phyloP scores from a whole-genome alignment of 2,329 filamentous ascomycete species.

The Boeremia exigua region DNA sequence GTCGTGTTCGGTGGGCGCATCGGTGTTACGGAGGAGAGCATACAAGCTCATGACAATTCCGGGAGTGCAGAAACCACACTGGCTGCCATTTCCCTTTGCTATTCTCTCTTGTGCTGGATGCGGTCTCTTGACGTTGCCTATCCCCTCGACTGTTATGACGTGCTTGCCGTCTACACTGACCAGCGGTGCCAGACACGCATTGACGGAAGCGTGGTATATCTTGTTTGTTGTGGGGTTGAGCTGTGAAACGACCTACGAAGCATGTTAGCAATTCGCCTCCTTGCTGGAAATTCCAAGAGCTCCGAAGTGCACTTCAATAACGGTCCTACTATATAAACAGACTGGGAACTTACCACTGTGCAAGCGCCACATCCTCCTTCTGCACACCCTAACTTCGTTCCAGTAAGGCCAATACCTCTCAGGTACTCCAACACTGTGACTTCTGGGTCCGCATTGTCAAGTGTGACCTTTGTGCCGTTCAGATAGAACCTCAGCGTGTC shows the following conservation, averaged over 20 bases:
- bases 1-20: constrained; percentile 76
- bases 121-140: constrained; percentile 83
- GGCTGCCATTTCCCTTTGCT: constrained; percentile 88
- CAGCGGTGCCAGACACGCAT: constrained; percentile 91
- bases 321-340: neutral
- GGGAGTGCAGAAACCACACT: constrained; percentile 95
- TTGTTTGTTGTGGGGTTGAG: constrained; percentile 89
- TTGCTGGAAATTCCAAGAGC: neutral
- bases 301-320: neutral
- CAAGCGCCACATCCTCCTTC: constrained; percentile 97
- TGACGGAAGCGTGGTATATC: constrained; percentile 96
- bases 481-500: constrained; percentile 92
- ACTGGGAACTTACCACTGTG: constrained; percentile 69
- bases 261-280: constrained; percentile 3
- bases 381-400: constrained; percentile 94
- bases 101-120: constrained; percentile 92
- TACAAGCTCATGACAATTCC: constrained; percentile 98
- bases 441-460: constrained; percentile 90
- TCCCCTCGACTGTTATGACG: constrained; percentile 96
- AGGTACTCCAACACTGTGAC: constrained; percentile 92
- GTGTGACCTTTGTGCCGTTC: constrained; percentile 86
- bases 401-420: constrained; percentile 88
- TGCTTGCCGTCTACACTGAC: constrained; percentile 96
- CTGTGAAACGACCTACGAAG: constrained; percentile 75
- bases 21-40: constrained; percentile 85